Evolutionary conservation across 805 yeast genomes (phyloP), one percentile per base, ranked within the genome.

Genomic region (Jamesozyma hellenica): DNA sequence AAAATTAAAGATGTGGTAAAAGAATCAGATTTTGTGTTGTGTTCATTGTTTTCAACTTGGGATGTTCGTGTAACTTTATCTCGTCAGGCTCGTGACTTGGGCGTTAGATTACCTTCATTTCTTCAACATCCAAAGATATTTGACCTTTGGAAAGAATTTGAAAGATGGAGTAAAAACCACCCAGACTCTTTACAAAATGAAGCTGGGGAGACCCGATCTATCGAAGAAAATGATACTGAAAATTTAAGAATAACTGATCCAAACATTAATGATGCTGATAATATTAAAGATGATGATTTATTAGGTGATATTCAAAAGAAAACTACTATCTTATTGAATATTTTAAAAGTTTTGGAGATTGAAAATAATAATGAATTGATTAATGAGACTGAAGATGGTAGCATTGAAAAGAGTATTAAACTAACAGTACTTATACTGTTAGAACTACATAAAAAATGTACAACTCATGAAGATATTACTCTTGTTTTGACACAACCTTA

Each of bases 31-130:
- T 79, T 83, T 55, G 66, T 77, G 3, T 74, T 86, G 48, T 78
- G 86, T 36, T 71, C 86, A 1, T 66, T 75, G 44, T 75, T 77
- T 52, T 64, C 72, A 13, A 68, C 80, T 10, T 77, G 81, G 79
- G 79, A 79, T 51, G 64, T 87, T 35, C 70, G 87, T 43, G 88
- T 88, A 35, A 81, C 79, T 52, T 63, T 88, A 28, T 81, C 82
- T 11, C 70, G 94, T 35, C 94, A 86, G 56, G 84, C 94, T 7
- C 68, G 85, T 31, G 94, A 84, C 54, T 76, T 81, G 55, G 71
- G 75, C 10, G 77, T 82, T 42, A 71, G 68, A 4, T 67, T 87
- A 41, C 95, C 95, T 0, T 67, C 73, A 4, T 84, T 80, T 55
- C 62, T 88, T 42, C 84, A 79, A 56, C 79, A 79, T 47, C 82